Conservation (phyloP, 768 basidiomycete genomes). For the Infundibulicybe gibba region DNA sequence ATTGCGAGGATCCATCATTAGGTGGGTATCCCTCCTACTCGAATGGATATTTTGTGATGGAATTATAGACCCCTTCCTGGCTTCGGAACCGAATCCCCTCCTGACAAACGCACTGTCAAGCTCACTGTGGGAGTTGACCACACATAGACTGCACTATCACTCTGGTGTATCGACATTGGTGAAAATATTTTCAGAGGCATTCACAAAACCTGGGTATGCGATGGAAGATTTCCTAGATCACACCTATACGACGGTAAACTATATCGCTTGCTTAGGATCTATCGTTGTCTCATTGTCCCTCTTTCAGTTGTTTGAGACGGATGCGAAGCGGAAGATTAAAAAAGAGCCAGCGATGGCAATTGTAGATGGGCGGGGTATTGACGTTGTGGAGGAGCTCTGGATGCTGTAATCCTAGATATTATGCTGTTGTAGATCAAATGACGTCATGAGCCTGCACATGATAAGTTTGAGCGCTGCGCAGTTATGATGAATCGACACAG, state of each 20-base stretch:
- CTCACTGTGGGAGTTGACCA: conserved; percentile 89
- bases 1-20: conserved; percentile 27
- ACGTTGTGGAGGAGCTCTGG: not conserved
- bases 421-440: conserved; percentile 3
- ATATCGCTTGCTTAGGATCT: not conserved
- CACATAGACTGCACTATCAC: conserved; percentile 81
- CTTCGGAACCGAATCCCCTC: conserved; percentile 66
- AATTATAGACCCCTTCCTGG: conserved; percentile 60
- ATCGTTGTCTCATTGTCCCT: conserved; percentile 1
- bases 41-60: not conserved
- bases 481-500: not conserved
- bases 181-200: conserved; percentile 84
- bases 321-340: conserved; percentile 74
- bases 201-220: conserved; percentile 88
- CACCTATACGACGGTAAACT: conserved; percentile 74
- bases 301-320: conserved; percentile 80
- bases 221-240: conserved; percentile 98
- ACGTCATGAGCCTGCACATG: conserved; percentile 6
- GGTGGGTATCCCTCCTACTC: conserved; percentile 20
- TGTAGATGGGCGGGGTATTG: conserved; percentile 30
- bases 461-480: not conserved
- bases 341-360: conserved; percentile 65
- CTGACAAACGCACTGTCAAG: conserved; percentile 79
- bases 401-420: too few species aligned
- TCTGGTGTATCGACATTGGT: conserved; percentile 82